Base-by-base conservation (phyloP, 495 filamentous ascomycete species). In the Rhypophila decipiens region DNA sequence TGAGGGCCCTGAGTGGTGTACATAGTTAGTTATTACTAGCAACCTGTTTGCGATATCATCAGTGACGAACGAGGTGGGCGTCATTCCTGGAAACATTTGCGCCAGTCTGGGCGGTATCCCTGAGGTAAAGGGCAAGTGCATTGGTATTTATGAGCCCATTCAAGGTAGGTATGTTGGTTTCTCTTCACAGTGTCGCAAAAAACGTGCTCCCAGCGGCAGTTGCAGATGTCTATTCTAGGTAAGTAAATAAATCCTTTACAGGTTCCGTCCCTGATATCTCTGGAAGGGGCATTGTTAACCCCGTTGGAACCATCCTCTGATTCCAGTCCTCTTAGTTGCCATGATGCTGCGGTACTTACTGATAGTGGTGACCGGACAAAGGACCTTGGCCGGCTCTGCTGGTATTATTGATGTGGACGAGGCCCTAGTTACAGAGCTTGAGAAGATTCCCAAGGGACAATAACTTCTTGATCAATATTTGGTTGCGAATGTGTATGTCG, bases 41-140 rank as follows among this genome's bases (percentile, higher is more conserved):
- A 97, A 98, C 67, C 61, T 98, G 52, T 96, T 95, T 62, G 93
- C 50, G 93, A 98, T 67, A 98, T 98, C 63, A 90, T 98, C 59
- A 85, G 77, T 58, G 93, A 98, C 61, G n/a, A n/a, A n/a, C n/a
- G 93, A 98, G 77, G 91, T 93, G 7, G 91, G 86, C 63, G 93
- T 96, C 23, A 97, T 98, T 55, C 89, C 91, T 7, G 93, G 93
- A 2, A 88, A 83, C 47, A 79, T 98, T 59, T 93, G 85, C 66
- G 93, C 93, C 5, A 90, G 85, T 66, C 70, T 98, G 65, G 85
- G 81, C 41, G 89, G 86, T 18, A 81, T 94, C 38, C 93, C 93
- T 1, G 90, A 95, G 71, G 74, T 80, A 12, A 84, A 84, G 70
- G 70, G 72, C 35, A 79, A 71, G 58, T 82, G 84, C 51, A 87